A percentile compares a stretch with the other conserved stretches of the same genome.
These are phyloP conservation scores for Thermochaetoides thermophila DNA, from an alignment of 495 filamentous ascomycete species.

Conservation along the genomic window DNA sequence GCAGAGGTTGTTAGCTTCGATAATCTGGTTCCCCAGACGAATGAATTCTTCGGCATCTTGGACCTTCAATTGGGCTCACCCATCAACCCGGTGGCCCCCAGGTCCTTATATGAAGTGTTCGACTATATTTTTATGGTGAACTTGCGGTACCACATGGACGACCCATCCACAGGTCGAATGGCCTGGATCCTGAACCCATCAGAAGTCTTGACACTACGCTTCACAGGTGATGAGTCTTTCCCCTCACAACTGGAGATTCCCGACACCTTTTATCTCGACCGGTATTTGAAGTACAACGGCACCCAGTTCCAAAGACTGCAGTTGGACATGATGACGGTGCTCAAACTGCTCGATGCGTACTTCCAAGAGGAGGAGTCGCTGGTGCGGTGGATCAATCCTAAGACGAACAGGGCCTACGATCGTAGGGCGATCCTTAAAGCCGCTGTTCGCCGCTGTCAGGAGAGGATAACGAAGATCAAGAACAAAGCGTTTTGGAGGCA, in stretches of 20 bases:
- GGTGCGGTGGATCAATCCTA: slow-evolving; percentile 8
- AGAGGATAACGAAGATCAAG: slow-evolving; percentile 9
- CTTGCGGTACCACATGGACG: slow-evolving; percentile 12
- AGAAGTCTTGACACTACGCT: slow-evolving; percentile 52
- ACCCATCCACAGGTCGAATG: slow-evolving; percentile 27
- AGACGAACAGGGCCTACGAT: slow-evolving; percentile 21
- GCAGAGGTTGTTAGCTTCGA: slow-evolving; percentile 6
- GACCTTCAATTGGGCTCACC: slow-evolving; percentile 18
- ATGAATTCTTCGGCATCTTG: slow-evolving; percentile 26
- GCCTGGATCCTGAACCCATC: slow-evolving; percentile 39
- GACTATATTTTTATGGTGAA: slow-evolving; percentile 51
- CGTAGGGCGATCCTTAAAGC: slow-evolving; percentile 16
- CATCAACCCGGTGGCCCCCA: too few species aligned
- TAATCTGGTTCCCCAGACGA: not conserved
- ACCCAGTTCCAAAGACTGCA: slow-evolving; percentile 33
- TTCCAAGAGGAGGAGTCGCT: slow-evolving; percentile 11
- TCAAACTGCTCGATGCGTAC: slow-evolving; percentile 12
- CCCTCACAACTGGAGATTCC: slow-evolving; percentile 48
- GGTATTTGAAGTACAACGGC: slow-evolving; percentile 50
- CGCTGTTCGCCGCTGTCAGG: slow-evolving; percentile 10
- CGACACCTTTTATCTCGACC: slow-evolving; percentile 57
- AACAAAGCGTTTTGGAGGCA: slow-evolving; percentile 17
- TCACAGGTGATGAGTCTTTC: slow-evolving; percentile 30
- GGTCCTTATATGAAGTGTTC: slow-evolving; percentile 60
- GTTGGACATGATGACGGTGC: slow-evolving; percentile 18